Evolutionary conservation across 2,329 filamentous ascomycete genomes (phyloP), one percentile per base, ranked within the genome.

Genomic region (Aspergillus intermedius): DNA sequence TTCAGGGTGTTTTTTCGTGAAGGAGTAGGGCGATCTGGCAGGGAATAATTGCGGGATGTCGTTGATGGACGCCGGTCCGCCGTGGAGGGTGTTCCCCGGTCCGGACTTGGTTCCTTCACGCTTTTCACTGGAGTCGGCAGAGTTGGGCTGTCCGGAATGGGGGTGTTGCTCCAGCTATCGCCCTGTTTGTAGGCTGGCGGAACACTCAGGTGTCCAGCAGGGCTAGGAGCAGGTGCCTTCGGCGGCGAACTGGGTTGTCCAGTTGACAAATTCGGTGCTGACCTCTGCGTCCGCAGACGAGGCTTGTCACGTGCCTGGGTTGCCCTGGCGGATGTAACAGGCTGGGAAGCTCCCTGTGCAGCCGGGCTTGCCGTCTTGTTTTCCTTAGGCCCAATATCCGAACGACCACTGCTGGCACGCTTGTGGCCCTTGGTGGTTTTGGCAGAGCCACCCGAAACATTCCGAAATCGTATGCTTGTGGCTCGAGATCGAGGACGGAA

Each of bases 1-100:
- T 70, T 69, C 23, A 61, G 61, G 7, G 67, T 61, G 42, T 72
- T 72, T 55, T 63, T 70, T 47, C 60, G 66, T 5, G 58, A 62
- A n/a, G 50, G 42, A 19, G 59, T 54, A 17, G 50, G 46, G 13
- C 56, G 54, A 37, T 51, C 51, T 34, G 57, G 47, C 6, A 48
- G 54, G 19, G 51, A 54, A 9, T 40, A 42, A 8, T 51, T 50
- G 41, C 25, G 50, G 30, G 55, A n/a, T 13, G 39, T 51, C 28
- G 52, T 41, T 12, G 57, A 55, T 15, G 55, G 52, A 7, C 30
- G 49, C 19, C 49, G 52, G 43, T 28, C 45, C 3, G 45, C 46
- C 42, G 49, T 42, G 39, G 42, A 45, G 42, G 55, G 52, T 30
- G 53, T 47, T 25, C 5, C 19, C 15, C 49, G 53, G 12, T 32